These are phyloP conservation scores for Claviceps paspali DNA, from an alignment of 2,329 filamentous ascomycete species.

Conservation along the genomic window DNA sequence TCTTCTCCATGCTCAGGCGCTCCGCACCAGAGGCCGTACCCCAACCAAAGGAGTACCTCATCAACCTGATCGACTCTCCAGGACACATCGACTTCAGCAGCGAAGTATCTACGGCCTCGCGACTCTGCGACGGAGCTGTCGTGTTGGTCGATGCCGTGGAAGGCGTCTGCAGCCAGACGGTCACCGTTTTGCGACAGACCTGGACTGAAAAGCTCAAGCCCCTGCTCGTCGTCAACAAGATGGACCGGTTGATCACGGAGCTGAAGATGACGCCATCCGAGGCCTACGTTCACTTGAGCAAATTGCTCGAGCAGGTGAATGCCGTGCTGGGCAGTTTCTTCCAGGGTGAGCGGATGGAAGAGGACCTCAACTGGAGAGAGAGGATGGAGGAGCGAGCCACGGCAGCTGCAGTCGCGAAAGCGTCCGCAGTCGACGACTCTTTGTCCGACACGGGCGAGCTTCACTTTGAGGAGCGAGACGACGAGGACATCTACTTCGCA, in stretches of 20 bases:
- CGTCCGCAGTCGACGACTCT: slow-evolving; percentile 31
- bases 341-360: slow-evolving; percentile 95
- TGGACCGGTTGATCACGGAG: slow-evolving; percentile 87
- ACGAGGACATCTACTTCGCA: slow-evolving; percentile 95
- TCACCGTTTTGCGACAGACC: slow-evolving; percentile 85
- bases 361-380: slow-evolving; percentile 91
- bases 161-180: slow-evolving; percentile 95
- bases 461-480: slow-evolving; percentile 78
- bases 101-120: slow-evolving; percentile 89
- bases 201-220: slow-evolving; percentile 95
- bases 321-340: slow-evolving; percentile 96
- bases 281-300: slow-evolving; percentile 77
- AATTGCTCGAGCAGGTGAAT: slow-evolving; percentile 89
- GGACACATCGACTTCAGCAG: slow-evolving; percentile 98
- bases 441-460: slow-evolving; percentile 41
- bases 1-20: slow-evolving; percentile 80
- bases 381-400: slow-evolving; percentile 74
- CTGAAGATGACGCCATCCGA: slow-evolving; percentile 84
- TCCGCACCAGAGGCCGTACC: slow-evolving; percentile 51
- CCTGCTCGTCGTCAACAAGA: slow-evolving; percentile 93
- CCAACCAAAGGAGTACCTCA: slow-evolving; percentile 74
- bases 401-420: slow-evolving; percentile 51
- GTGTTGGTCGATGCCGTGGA: slow-evolving; percentile 94
- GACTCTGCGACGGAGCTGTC: slow-evolving; percentile 85
- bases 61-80: slow-evolving; percentile 95